Percentiles rank a stretch among this genome's conserved stretches.
Conservation (phyloP, 768 basidiomycete genomes). For the Floccularia luteovirens region DNA sequence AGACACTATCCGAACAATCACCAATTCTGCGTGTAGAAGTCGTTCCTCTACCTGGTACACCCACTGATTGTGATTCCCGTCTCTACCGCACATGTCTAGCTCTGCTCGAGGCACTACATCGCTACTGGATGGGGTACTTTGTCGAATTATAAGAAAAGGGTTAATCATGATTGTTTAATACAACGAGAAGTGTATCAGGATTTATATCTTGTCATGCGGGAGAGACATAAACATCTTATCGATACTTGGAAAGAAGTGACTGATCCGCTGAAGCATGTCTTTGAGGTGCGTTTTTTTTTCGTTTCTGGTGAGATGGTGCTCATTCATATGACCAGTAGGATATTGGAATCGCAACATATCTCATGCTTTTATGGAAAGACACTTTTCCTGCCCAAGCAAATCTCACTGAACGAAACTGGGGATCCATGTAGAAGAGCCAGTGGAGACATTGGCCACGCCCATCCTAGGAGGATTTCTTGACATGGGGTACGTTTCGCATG, state of each 20-base stretch:
- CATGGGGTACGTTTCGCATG: conserved; percentile 51
- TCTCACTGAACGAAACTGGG: no score
- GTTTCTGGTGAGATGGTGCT: background rate
- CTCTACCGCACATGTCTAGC: conserved; percentile 76
- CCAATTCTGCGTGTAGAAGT: conserved; percentile 49
- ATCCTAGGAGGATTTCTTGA: conserved; percentile 82
- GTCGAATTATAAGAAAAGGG: conserved; percentile 81
- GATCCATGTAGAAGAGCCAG: conserved; percentile 23
- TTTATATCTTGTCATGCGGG: conserved; percentile 80
- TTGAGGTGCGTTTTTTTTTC: conserved; percentile 55
- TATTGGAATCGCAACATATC: conserved; percentile 89
- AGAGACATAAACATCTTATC: conserved; percentile 72
- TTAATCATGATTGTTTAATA: conserved; percentile 75
- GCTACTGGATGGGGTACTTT: conserved; percentile 86
- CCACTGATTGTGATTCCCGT: conserved; percentile 48
- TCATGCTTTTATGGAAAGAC: conserved; percentile 87
- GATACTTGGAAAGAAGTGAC: conserved; percentile 75
- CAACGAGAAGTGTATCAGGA: conserved; percentile 81
- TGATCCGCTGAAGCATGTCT: conserved; percentile 86
- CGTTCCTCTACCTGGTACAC: conserved; percentile 39
- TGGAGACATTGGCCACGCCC: conserved; percentile 78
- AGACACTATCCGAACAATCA: no score
- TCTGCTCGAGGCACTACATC: conserved; percentile 75
- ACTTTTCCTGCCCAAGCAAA: conserved; percentile 33
- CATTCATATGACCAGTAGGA: conserved; percentile 43